Evolutionary conservation across 495 filamentous ascomycete genomes (phyloP), one percentile per base, ranked within the genome.

Genomic region (Sphaerosporella brunnea): DNA sequence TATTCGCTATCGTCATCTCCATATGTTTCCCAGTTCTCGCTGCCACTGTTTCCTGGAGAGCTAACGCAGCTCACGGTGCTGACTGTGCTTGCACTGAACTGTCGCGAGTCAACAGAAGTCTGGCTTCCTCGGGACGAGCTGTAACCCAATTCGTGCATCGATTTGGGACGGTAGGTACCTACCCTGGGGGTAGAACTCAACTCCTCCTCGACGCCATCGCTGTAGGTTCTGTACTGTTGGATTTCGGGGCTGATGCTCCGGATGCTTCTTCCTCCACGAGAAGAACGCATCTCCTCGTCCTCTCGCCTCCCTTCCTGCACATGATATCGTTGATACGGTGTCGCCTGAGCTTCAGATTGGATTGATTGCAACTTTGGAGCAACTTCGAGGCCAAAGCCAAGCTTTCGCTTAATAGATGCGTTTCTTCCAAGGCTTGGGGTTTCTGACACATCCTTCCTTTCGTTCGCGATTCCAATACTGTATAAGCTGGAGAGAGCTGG

Each of bases 1-100:
- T 36, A 47, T 16, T 56, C 53, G 20, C 51, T 51, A 8, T 41
- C 48, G n/a, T n/a, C n/a, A 13, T 15, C 54, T 20, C 52, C 53
- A 39, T 51, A 55, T 1, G 54, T 56, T 45, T 56, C 54, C 54
- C 54, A 56, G 18, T 56, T 56, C 16, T 56, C 54, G 9, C 54
- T 56, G 11, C 54, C 48, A 32, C 48, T 51, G 5, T 48, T 36
- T 16, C 44, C 47, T 8, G 52, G 37, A 18, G 35, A 9, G 35
- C 35, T 37, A 15, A 37, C 18, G 35, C 35, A 9, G 35, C 35
- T 37, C 21, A 51, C 23, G 7, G 43, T 34, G 25, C 43, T 46
- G n/a, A 30, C 4, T 4, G 43, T 35, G 19, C 28, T 46, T 5
- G 43, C 11, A 11, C 28, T 35, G 43, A 23, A 46, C 13, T 35